Base-by-base conservation (phyloP, 176 grass and related monocot species). In the Calamus simplicifolius region DNA sequence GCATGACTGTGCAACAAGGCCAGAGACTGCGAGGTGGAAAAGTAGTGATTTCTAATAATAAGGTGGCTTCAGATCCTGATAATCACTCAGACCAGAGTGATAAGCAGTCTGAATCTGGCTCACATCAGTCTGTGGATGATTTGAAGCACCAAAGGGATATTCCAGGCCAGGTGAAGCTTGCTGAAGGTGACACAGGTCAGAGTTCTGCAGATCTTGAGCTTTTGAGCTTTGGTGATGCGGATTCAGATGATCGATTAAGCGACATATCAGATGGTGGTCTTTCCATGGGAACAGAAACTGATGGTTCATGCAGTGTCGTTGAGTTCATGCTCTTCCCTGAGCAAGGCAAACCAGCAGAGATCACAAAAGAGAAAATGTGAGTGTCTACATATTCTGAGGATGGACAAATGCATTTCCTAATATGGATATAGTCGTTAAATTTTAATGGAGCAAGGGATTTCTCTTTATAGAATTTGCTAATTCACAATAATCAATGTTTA, bases 241-340 rank as follows among this genome's bases (percentile, higher is more conserved):
- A 85, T 62, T 85, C 80, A 54, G 91, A 96, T 54, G 92, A 76
- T 58, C 73, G 78, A 56, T 66, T 82, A 69, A 97, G 86, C 53
- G 92, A 90, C 51, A 87, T 84, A 79, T 90, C 86, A 51, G 92
- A 96, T 74, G 82, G 83, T 61, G 71, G 68, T 54, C 71, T 90
- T 69, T 90, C 82, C 29, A 87, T 96, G 80, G 80, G 83, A 53
- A 82, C 83, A 69, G 87, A 90, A 73, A 88, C 75, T 16, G 92
- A 91, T 75, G 80, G 80, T 57, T 97, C 87, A 0, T 76, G 80
- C 54, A 88, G 81, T 59, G 29, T 73, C 17, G 54, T 75, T 16
- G 90, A 95, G 52, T 79, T 69, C 61, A 50, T 65, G 4, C 29
- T 69, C 18, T 82, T 88, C 16, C 54, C 29, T 35, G 81, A 88